Percentiles rank a stretch among this genome's conserved stretches.
Evolutionary conservation across 116 monocot genomes (phyloP).

Genomic region (Posidonia oceanica): DNA sequence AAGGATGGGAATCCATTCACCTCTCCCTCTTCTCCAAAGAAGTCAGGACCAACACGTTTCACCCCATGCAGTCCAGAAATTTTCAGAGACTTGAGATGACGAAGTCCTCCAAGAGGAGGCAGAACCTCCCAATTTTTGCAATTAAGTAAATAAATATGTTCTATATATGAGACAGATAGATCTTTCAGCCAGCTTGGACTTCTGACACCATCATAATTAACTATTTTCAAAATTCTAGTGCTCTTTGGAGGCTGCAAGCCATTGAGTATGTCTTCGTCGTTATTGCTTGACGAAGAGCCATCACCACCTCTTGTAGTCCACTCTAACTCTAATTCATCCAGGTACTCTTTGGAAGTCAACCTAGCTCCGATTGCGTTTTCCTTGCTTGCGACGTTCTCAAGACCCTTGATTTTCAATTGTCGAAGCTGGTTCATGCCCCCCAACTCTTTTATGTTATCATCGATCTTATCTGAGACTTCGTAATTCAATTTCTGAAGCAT

Average conservation of each 20-base stretch:
- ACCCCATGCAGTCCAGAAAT: not conserved
- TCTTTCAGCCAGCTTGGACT: not conserved
- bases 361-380: not conserved
- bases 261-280: no score
- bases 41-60: no score
- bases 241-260: not conserved
- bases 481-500: no score
- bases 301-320: not conserved
- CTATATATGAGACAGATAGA: not conserved
- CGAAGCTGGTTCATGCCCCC: not conserved
- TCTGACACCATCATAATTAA: not conserved
- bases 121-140: not conserved
- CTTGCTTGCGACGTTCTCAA: not conserved
- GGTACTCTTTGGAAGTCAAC: not conserved
- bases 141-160: rapidly evolving
- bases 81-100: rapidly evolving
- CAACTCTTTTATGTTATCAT: not conserved
- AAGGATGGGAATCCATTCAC: no score
- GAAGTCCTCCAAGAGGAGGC: not conserved
- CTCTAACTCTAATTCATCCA: not conserved
- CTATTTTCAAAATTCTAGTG: rapidly evolving
- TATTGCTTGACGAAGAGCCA: not conserved
- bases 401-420: not conserved
- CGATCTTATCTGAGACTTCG: no score
- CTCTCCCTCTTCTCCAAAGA: no score